Evolutionary conservation across 148 eudicot species (phyloP).

Genomic region (Tetragonia tetragonoides): DNA sequence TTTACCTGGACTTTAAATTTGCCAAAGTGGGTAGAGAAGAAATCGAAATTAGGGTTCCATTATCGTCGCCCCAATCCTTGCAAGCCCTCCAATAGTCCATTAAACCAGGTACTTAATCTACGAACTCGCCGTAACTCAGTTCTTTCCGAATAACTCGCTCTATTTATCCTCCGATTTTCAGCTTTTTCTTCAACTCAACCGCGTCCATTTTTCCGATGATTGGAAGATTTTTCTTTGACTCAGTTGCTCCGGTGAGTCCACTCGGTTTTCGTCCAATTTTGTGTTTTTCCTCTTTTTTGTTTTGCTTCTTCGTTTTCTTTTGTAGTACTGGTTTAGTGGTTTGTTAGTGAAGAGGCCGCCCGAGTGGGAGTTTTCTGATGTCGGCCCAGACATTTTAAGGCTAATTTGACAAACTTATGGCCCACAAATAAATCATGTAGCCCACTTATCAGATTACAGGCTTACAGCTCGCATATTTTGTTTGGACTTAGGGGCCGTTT

Average conservation of each 20-base stretch:
- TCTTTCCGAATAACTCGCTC: slow-evolving; percentile 73
- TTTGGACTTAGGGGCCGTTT: too few species aligned
- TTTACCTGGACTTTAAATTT: slow-evolving; percentile 67
- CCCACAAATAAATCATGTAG: not conserved
- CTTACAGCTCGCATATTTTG: too few species aligned
- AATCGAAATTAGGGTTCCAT: slow-evolving; percentile 54
- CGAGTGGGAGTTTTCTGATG: too few species aligned
- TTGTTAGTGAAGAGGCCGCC: too few species aligned
- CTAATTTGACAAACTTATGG: not conserved
- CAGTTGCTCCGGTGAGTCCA: slow-evolving; percentile 18
- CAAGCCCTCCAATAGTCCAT: slow-evolving; percentile 82
- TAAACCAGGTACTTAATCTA: slow-evolving; percentile 61
- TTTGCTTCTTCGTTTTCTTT: too few species aligned
- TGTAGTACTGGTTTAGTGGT: too few species aligned
- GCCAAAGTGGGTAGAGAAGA: slow-evolving; percentile 62
- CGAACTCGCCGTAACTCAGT: slow-evolving; percentile 71
- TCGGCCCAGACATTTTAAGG: too few species aligned
- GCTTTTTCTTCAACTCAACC: slow-evolving; percentile 37
- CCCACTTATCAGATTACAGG: too few species aligned
- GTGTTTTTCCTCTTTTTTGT: not conserved
- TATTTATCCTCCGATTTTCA: slow-evolving; percentile 59
- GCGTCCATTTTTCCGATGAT: slow-evolving; percentile 21
- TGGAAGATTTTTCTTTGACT: not conserved
- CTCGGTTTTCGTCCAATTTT: not conserved
- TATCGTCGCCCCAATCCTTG: slow-evolving; percentile 57